A percentile compares a stretch with the other conserved stretches of the same genome.
Evolutionary conservation across 2,329 filamentous ascomycete species (phyloP).

Genomic region (Neocucurbitaria cava): DNA sequence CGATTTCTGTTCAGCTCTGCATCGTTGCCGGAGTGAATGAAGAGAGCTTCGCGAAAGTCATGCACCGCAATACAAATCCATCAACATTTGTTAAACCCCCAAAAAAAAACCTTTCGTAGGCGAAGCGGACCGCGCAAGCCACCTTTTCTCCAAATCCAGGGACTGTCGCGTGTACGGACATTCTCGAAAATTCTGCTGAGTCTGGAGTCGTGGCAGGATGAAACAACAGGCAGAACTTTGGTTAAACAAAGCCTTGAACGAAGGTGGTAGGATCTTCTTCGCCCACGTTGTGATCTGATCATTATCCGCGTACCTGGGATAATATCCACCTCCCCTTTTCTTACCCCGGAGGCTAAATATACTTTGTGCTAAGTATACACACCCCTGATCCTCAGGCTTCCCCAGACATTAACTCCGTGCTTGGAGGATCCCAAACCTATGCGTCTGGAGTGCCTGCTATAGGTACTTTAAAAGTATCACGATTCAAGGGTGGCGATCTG

Average conservation of each 20-base stretch:
- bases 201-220: neutral
- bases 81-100: no score
- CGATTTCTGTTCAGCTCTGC: neutral
- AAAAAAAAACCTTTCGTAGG: no score
- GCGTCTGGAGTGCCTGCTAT: neutral
- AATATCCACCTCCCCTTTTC: neutral
- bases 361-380: neutral
- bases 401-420: neutral
- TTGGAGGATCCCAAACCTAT: neutral
- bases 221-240: neutral
- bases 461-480: neutral
- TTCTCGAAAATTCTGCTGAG: neutral
- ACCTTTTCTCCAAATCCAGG: neutral
- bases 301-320: neutral
- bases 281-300: neutral
- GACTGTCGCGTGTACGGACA: no score
- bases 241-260: neutral
- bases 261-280: neutral
- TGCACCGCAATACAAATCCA: no score
- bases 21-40: neutral
- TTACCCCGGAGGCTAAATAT: neutral
- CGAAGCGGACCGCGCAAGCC: no score
- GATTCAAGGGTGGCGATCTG: no score
- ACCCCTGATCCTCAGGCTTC: slow-evolving; percentile 3
- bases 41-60: no score